phyloP scores from a whole-genome alignment of 768 basidiomycete species.

The Rhizopogon vinicolor region DNA sequence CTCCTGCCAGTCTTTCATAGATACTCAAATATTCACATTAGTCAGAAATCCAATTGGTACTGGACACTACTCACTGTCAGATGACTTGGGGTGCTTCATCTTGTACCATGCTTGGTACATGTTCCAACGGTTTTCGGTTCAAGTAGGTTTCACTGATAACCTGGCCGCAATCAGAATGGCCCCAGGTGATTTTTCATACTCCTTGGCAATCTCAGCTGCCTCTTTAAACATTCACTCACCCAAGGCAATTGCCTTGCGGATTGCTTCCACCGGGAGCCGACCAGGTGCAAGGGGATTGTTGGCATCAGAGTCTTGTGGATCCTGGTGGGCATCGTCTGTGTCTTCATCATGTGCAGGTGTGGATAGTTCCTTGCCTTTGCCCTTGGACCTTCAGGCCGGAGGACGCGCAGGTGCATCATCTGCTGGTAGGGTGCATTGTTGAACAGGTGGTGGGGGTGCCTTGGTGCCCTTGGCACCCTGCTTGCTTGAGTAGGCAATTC shows the following conservation, averaged over 20 bases:
- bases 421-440: too few relatives aligned
- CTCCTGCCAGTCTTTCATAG: not conserved
- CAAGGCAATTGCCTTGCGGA: not conserved
- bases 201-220: not conserved
- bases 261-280: not conserved
- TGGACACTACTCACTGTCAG: not conserved
- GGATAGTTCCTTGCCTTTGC: not conserved
- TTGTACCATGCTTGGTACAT: not conserved
- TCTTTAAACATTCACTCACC: not conserved
- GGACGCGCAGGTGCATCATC: too few relatives aligned
- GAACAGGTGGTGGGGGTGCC: too few relatives aligned
- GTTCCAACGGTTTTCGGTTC: not conserved
- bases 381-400: not conserved
- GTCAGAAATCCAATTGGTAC: not conserved
- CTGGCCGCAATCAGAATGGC: not conserved
- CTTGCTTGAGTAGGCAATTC: too few relatives aligned
- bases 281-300: not conserved
- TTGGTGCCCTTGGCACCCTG: too few relatives aligned
- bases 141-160: not conserved
- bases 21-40: not conserved
- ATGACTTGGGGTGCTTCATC: not conserved
- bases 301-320: too few relatives aligned
- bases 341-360: not conserved
- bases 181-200: not conserved
- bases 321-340: not conserved